phyloP scores from a whole-genome alignment of 805 yeast genomes.

The Hanseniaspora mollemarum region DNA sequence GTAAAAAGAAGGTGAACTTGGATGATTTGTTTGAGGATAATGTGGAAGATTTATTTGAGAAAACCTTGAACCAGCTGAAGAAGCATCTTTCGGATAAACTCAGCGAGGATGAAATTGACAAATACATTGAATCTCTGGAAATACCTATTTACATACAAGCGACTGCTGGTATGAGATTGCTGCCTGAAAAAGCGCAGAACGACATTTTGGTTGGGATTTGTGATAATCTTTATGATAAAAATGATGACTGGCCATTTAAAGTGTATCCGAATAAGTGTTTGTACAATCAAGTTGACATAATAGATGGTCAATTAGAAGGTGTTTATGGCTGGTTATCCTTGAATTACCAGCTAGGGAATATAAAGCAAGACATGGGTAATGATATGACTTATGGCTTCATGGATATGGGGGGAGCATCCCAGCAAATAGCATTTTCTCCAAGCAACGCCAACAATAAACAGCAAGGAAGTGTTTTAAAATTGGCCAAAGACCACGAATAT shows the following conservation, averaged over 20 bases:
- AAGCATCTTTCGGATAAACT: slow-evolving; percentile 20
- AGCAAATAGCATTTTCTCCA: slow-evolving; percentile 91
- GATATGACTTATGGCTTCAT: slow-evolving; percentile 66
- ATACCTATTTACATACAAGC: slow-evolving; percentile 90
- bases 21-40: slow-evolving; percentile 35
- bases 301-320: slow-evolving; percentile 93
- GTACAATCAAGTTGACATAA: slow-evolving; percentile 63
- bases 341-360: slow-evolving; percentile 65
- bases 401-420: slow-evolving; percentile 99
- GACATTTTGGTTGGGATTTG: slow-evolving; percentile 54
- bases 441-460: slow-evolving; percentile 50
- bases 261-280: slow-evolving; percentile 46
- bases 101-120: slow-evolving; percentile 62
- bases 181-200: slow-evolving; percentile 44
- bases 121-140: slow-evolving; percentile 42
- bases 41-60: slow-evolving; percentile 50
- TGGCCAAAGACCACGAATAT: slow-evolving; percentile 50
- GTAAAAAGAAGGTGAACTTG: slow-evolving; percentile 5
- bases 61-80: slow-evolving; percentile 57
- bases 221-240: slow-evolving; percentile 18
- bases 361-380: slow-evolving; percentile 29
- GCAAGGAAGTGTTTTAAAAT: slow-evolving; percentile 54
- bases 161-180: slow-evolving; percentile 90
- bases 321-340: slow-evolving; percentile 90
- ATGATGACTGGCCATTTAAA: slow-evolving; percentile 20